Percentiles rank a stretch among this genome's conserved stretches.
Conservation (phyloP, 176 grass and related monocot species). For the Rhynchospora breviuscula region DNA sequence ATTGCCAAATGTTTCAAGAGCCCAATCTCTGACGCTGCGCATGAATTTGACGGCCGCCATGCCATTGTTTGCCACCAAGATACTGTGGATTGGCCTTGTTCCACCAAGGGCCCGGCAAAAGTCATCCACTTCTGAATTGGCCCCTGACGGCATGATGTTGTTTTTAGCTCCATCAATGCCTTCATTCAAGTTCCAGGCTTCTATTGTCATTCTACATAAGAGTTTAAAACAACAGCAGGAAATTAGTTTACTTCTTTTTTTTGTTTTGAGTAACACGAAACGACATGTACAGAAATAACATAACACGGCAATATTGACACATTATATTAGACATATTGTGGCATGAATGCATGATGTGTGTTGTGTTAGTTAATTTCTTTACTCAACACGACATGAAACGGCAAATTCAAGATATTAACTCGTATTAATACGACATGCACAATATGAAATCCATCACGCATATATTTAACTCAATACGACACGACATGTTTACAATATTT, state of each 20-base stretch:
- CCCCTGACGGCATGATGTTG: neutral
- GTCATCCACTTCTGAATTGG: conserved; percentile 47
- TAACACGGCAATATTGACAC: no score
- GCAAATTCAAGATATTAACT: no score
- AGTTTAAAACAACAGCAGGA: neutral
- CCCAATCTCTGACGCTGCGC: conserved; percentile 81
- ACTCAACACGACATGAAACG: no score
- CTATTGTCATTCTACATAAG: neutral
- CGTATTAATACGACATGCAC: no score
- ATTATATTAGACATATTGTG: no score
- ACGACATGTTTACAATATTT: no score
- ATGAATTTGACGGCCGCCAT: conserved; percentile 99
- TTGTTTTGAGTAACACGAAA: neutral
- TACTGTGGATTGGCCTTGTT: conserved; percentile 68
- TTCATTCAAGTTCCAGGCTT: neutral
- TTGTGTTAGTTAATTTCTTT: no score
- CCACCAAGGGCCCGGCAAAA: conserved; percentile 79
- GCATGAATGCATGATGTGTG: no score
- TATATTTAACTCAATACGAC: no score
- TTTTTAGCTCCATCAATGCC: neutral
- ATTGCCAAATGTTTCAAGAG: conserved; percentile 73
- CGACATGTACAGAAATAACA: no score
- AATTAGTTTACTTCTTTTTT: neutral
- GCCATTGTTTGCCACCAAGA: conserved; percentile 95
- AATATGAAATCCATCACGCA: no score